Percentiles rank a stretch among this genome's conserved stretches.
Conservation (phyloP, 2,329 filamentous ascomycete genomes). For the Magnaporthiopsis poae region DNA sequence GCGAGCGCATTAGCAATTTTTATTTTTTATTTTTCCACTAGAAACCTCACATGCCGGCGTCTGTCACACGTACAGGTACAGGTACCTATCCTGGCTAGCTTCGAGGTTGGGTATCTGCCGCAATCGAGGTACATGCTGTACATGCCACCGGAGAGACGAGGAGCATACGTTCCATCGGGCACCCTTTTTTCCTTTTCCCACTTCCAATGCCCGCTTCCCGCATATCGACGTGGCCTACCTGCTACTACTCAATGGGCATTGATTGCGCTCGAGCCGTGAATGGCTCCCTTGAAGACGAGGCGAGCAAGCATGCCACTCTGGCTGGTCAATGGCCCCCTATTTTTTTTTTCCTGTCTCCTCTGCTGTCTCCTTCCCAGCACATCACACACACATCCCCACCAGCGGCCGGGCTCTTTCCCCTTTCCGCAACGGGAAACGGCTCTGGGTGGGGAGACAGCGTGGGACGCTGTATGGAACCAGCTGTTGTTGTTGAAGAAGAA, state of each 20-base stretch:
- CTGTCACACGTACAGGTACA: not conserved
- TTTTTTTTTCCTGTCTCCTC: not conserved
- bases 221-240: not conserved
- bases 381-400: no score
- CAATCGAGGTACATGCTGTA: not conserved
- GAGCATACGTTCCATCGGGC: not conserved
- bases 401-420: no score
- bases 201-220: no score
- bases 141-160: not conserved
- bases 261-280: not conserved
- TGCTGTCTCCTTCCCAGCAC: not conserved
- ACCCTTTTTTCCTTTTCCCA: not conserved
- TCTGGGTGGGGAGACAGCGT: not conserved
- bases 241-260: not conserved
- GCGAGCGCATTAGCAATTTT: not conserved
- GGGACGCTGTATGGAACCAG: not conserved
- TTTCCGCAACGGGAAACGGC: not conserved
- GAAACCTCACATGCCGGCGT: no score
- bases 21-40: not conserved
- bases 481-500: not conserved
- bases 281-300: not conserved
- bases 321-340: not conserved
- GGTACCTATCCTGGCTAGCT: not conserved
- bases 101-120: not conserved
- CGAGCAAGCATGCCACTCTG: not conserved